phyloP scores from a whole-genome alignment of 2,329 filamentous ascomycete genomes.

The Onygenales sp. region DNA sequence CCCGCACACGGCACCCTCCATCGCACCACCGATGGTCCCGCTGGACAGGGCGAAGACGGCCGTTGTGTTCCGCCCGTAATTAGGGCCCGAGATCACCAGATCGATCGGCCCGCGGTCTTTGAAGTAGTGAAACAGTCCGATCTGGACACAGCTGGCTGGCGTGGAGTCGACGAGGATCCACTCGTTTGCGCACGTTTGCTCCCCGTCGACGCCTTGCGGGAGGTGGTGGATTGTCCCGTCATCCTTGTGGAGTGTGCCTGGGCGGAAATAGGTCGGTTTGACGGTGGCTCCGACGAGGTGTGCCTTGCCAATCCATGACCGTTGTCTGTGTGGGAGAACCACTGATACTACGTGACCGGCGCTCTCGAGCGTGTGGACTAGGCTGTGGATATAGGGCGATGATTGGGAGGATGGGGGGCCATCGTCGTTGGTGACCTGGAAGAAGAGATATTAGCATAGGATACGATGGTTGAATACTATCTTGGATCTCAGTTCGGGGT shows the following conservation, averaged over 20 bases:
- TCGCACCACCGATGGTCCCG: conserved; percentile 66
- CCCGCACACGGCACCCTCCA: conserved; percentile 66
- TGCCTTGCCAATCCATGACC: conserved; percentile 97
- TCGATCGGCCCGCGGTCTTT: conserved; percentile 61
- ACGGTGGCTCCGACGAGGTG: conserved; percentile 88
- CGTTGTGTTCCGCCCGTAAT: conserved; percentile 75
- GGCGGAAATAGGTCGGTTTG: conserved; percentile 74
- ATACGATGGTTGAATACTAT: background rate
- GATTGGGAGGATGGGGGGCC: conserved; percentile 69
- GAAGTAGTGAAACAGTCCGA: conserved; percentile 73
- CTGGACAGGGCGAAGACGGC: conserved; percentile 69
- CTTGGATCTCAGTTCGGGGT: background rate
- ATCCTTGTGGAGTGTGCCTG: conserved; percentile 50
- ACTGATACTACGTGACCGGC: conserved; percentile 85
- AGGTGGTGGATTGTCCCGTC: conserved; percentile 59
- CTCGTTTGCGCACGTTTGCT: conserved; percentile 48
- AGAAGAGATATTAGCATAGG: conserved; percentile 9
- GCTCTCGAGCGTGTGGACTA: conserved; percentile 59
- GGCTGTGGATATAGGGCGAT: conserved; percentile 69
- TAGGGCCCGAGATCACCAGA: conserved; percentile 69
- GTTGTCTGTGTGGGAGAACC: conserved; percentile 79
- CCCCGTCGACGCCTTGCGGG: conserved; percentile 45
- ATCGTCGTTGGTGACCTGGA: conserved; percentile 58
- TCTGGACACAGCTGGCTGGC: conserved; percentile 71
- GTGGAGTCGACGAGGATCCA: conserved; percentile 77